A percentile compares a stretch with the other conserved stretches of the same genome.
phyloP scores from a whole-genome alignment of 2,329 filamentous ascomycete species.

The Penicillium rolfsii region DNA sequence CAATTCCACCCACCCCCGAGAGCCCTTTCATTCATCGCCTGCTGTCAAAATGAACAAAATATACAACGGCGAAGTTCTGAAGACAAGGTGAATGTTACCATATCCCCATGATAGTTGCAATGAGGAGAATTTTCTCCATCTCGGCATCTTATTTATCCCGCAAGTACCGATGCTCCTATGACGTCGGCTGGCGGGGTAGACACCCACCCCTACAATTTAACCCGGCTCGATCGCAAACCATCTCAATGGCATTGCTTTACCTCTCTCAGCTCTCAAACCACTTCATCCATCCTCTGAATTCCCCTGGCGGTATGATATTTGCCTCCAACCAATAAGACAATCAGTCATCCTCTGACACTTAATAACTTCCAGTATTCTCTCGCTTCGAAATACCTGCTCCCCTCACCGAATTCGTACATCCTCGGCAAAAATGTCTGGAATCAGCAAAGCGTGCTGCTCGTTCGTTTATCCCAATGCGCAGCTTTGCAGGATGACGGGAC shows the following conservation, averaged over 20 bases:
- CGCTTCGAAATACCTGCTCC: conserved; percentile 18
- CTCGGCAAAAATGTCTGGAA: conserved; percentile 41
- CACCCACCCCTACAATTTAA: not conserved
- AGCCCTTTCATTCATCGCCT: too few relatives aligned
- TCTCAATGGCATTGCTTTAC: not conserved
- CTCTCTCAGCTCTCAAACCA: conserved; percentile 9
- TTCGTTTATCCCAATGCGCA: conserved; percentile 30
- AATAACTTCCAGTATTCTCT: conserved; percentile 16
- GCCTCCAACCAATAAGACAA: too few relatives aligned
- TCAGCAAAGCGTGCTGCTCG: conserved; percentile 53
- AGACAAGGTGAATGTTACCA: not conserved
- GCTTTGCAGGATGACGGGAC: not conserved
- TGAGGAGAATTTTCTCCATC: not conserved
- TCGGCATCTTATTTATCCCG: not conserved
- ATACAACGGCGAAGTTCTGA: not conserved
- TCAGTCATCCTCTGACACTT: not conserved
- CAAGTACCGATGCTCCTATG: conserved; percentile 17
- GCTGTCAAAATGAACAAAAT: not conserved
- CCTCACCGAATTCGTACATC: conserved; percentile 27
- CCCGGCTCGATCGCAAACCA: not conserved
- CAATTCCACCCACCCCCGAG: not conserved
- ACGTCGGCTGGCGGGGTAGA: conserved; percentile 24
- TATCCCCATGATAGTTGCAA: not conserved
- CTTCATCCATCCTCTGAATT: conserved; percentile 12
- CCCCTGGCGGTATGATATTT: not conserved